A percentile compares a stretch with the other conserved stretches of the same genome.
Evolutionary conservation across 148 eudicot species (phyloP).

Genomic region (Dysphania ambrosioides): DNA sequence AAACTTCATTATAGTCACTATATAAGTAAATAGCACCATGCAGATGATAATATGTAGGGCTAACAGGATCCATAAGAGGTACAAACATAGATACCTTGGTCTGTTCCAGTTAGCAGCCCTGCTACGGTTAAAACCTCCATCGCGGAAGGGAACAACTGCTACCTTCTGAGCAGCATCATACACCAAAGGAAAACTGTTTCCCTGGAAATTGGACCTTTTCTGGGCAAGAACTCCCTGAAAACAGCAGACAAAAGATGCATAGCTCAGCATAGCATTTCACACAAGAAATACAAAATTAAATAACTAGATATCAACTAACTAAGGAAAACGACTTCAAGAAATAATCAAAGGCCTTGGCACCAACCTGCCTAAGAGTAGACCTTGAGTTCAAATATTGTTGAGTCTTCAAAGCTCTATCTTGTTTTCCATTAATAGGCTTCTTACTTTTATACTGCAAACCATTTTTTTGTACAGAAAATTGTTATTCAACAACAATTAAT

Average conservation of each 20-base stretch:
- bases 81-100: slow-evolving; percentile 48
- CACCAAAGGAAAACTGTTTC: slow-evolving; percentile 59
- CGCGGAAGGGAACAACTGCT: slow-evolving; percentile 51
- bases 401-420: slow-evolving; percentile 52
- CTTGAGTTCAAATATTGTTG: slow-evolving; percentile 65
- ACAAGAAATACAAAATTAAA: neutral
- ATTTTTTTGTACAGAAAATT: neutral
- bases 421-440: slow-evolving; percentile 40
- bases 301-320: too few species aligned
- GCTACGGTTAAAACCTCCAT: slow-evolving; percentile 42
- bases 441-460: slow-evolving; percentile 55
- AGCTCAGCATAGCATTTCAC: neutral
- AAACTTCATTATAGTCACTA: slow-evolving; percentile 1
- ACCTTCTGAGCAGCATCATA: slow-evolving; percentile 73
- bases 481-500: slow-evolving; percentile 1
- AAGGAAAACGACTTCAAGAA: slow-evolving; percentile 2
- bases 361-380: slow-evolving; percentile 84
- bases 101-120: slow-evolving; percentile 51
- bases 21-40: neutral
- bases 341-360: neutral
- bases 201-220: slow-evolving; percentile 73
- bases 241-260: neutral
- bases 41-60: neutral
- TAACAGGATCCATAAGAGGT: neutral
- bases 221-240: slow-evolving; percentile 74